Evolutionary conservation across 169 alveolate species (phyloP).

Genomic region (Cryptosporidium parvum): DNA sequence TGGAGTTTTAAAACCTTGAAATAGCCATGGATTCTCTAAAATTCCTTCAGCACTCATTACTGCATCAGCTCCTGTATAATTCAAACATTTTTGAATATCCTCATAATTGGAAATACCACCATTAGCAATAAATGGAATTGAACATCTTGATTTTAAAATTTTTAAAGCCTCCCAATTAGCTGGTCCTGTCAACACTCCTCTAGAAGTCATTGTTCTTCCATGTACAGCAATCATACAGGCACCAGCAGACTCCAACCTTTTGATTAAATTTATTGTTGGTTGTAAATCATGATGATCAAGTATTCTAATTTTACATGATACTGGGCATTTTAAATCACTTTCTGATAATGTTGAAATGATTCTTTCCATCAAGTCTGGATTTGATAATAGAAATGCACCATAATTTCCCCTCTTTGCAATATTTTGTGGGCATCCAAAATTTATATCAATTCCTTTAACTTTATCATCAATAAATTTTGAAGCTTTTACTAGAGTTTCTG

Average conservation of each 20-base stretch:
- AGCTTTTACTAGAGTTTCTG: slow-evolving; percentile 86
- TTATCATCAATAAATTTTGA: slow-evolving; percentile 88
- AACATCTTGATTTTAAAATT: slow-evolving; percentile 86
- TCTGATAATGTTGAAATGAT: slow-evolving; percentile 86
- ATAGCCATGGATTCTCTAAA: slow-evolving; percentile 90
- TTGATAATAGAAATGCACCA: slow-evolving; percentile 92
- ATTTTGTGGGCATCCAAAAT: slow-evolving; percentile 95
- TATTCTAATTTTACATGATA: slow-evolving; percentile 91
- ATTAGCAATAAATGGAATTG: slow-evolving; percentile 93
- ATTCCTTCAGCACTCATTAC: slow-evolving; percentile 93
- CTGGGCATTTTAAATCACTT: slow-evolving; percentile 83
- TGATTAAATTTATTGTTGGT: slow-evolving; percentile 88
- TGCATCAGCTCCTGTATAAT: slow-evolving; percentile 92
- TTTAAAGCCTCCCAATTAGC: slow-evolving; percentile 94
- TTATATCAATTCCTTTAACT: slow-evolving; percentile 92
- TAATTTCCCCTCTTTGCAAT: slow-evolving; percentile 93
- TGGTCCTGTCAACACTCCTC: slow-evolving; percentile 89
- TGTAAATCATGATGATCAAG: slow-evolving; percentile 86
- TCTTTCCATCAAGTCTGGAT: slow-evolving; percentile 84
- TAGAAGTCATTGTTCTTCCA: slow-evolving; percentile 87
- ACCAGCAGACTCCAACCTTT: slow-evolving; percentile 89
- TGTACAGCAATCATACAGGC: slow-evolving; percentile 87
- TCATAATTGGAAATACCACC: slow-evolving; percentile 91
- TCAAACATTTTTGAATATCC: slow-evolving; percentile 88
- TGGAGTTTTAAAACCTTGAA: slow-evolving; percentile 66